These are phyloP conservation scores for Pseudevernia furfuracea DNA, from an alignment of 495 filamentous ascomycete species.

Conservation along the genomic window DNA sequence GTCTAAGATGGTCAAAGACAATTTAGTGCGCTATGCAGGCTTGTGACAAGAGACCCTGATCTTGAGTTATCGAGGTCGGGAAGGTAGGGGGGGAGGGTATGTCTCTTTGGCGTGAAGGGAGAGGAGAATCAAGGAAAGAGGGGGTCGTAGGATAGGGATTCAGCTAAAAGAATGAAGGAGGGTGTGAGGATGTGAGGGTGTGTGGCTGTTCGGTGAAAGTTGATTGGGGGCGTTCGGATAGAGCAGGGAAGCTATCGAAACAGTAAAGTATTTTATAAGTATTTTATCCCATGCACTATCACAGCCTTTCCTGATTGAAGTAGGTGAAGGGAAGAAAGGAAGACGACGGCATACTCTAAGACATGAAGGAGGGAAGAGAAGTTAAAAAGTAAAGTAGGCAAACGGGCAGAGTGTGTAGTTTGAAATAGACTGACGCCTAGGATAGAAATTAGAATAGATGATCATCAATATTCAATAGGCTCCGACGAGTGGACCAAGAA, in stretches of 20 bases:
- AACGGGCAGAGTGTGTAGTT: background rate
- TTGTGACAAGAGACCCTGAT: conserved; percentile 20
- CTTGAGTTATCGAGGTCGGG: background rate
- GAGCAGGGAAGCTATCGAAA: background rate
- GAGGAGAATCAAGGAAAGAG: conserved; percentile 6
- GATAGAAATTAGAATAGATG: background rate
- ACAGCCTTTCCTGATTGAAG: background rate
- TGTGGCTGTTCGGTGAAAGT: conserved; percentile 5
- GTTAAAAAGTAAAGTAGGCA: background rate
- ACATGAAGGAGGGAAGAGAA: background rate
- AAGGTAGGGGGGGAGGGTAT: background rate
- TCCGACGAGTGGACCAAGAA: too few relatives aligned
- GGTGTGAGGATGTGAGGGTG: background rate
- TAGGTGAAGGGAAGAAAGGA: too few relatives aligned
- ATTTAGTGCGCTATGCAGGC: conserved; percentile 19
- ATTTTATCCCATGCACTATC: background rate
- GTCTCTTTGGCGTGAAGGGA: background rate
- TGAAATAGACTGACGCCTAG: conserved; percentile 13
- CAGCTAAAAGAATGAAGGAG: conserved; percentile 2
- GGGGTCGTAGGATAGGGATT: background rate
- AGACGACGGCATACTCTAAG: too few relatives aligned
- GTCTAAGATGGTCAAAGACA: conserved; percentile 5
- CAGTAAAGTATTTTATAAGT: background rate
- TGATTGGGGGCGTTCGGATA: conserved; percentile 12
- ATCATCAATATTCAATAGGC: too few relatives aligned